Percentiles rank a stretch among this genome's conserved stretches.
phyloP scores from a whole-genome alignment of 2,329 filamentous ascomycete genomes.

The Alternaria sp. region DNA sequence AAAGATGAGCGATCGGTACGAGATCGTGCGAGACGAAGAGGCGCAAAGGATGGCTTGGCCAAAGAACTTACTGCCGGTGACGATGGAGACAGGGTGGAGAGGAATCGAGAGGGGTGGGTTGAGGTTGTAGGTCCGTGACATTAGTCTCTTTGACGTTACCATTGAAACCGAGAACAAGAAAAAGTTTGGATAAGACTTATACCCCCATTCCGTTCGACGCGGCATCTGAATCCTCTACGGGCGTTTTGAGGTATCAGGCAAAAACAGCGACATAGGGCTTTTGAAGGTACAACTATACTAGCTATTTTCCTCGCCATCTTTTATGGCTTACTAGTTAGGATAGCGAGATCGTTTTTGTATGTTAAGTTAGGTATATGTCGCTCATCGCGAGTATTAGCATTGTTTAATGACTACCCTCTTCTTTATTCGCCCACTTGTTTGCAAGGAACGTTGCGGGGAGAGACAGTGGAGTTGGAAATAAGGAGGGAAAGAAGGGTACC shows the following conservation, averaged over 20 bases:
- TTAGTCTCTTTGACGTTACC: background rate
- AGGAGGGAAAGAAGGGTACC: too few relatives aligned
- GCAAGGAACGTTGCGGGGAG: too few relatives aligned
- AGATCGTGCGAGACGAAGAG: conserved; percentile 54
- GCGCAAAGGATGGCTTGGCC: conserved; percentile 47
- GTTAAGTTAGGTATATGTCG: background rate
- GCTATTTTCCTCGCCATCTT: too few relatives aligned
- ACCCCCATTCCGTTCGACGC: conserved; percentile 10
- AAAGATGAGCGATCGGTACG: conserved; percentile 57
- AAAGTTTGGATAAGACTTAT: conserved; percentile 15
- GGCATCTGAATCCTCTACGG: background rate
- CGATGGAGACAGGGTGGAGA: conserved; percentile 26
- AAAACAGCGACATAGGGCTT: background rate
- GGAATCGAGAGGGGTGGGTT: conserved; percentile 50
- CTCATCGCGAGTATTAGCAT: conserved; percentile 1
- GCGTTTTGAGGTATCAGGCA: background rate
- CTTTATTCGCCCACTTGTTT: background rate
- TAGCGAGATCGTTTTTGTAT: background rate
- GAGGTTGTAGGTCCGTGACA: conserved; percentile 36
- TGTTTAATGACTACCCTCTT: conserved; percentile 7
- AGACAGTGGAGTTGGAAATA: too few relatives aligned
- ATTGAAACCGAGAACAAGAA: background rate
- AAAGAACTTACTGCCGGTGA: conserved; percentile 41
- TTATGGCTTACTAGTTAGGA: background rate
- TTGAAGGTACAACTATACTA: background rate